Percentiles rank a stretch among this genome's conserved stretches.
phyloP scores from a whole-genome alignment of 2,329 filamentous ascomycete genomes.

The Hypocreales sp. region DNA sequence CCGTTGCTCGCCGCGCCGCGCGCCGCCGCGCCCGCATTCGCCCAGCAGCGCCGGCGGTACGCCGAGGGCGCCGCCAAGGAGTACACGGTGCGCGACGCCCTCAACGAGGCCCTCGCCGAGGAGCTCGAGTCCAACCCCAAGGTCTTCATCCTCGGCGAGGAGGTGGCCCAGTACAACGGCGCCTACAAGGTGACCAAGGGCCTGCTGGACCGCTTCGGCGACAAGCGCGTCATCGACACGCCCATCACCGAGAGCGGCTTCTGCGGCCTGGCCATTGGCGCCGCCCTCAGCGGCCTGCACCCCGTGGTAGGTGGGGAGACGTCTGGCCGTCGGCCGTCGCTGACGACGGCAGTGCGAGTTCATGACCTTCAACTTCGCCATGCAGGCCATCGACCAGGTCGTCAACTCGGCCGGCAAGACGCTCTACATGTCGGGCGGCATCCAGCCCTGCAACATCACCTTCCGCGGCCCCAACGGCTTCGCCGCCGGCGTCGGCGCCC shows the following conservation, averaged over 20 bases:
- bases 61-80: conserved; percentile 55
- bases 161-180: conserved; percentile 99
- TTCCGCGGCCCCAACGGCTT: conserved; percentile 99
- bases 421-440: conserved; percentile 99
- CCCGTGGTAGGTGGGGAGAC: conserved; percentile 74
- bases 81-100: conserved; percentile 89
- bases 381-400: conserved; percentile 99
- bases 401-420: conserved; percentile 99
- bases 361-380: conserved; percentile 99
- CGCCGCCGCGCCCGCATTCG: conserved; percentile 20
- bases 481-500: conserved; percentile 83
- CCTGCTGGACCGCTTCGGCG: conserved; percentile 89
- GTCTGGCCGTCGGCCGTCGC: too few relatives aligned
- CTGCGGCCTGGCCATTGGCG: conserved; percentile 81
- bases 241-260: conserved; percentile 98
- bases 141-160: conserved; percentile 92
- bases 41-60: conserved; percentile 36
- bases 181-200: conserved; percentile 99
- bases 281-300: conserved; percentile 85
- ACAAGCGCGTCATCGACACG: conserved; percentile 93
- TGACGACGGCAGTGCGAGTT: conserved; percentile 99
- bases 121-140: conserved; percentile 90
- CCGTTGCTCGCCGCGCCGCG: conserved; percentile 20
- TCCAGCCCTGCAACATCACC: conserved; percentile 98
- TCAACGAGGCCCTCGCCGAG: conserved; percentile 96